These are phyloP conservation scores for Cryptococcus hybrid DNA, from an alignment of 1,284 basidiomycete species.

Conservation along the genomic window DNA sequence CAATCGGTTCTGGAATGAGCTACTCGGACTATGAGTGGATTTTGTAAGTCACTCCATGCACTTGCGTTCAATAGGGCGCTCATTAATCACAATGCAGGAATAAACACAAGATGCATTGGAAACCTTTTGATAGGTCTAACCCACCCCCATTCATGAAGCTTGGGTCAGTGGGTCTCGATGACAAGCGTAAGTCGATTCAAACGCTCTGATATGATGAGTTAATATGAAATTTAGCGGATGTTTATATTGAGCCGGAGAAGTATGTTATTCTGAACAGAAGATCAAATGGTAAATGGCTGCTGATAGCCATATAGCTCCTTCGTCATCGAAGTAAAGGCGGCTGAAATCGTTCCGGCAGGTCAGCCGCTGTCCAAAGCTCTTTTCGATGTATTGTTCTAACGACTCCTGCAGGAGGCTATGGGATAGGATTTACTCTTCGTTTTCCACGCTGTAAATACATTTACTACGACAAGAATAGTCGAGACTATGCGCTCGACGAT, in stretches of 20 bases:
- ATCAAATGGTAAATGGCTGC: neutral
- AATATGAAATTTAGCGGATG: constrained; percentile 39
- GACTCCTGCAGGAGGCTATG: constrained; percentile 41
- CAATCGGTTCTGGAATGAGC: constrained; percentile 81
- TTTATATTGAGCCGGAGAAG: constrained; percentile 50
- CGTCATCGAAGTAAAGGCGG: constrained; percentile 84
- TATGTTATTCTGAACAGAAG: constrained; percentile 13
- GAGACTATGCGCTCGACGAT: constrained; percentile 29
- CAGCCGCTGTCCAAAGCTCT: constrained; percentile 3
- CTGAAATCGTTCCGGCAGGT: constrained; percentile 77
- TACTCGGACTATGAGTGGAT: constrained; percentile 79
- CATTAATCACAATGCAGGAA: constrained; percentile 24
- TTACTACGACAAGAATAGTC: constrained; percentile 52
- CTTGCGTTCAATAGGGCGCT: neutral
- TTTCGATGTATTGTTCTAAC: too few species aligned
- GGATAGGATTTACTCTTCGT: constrained; percentile 57
- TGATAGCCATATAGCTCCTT: constrained; percentile 36
- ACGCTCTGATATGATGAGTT: neutral
- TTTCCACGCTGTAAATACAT: constrained; percentile 82
- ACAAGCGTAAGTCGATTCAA: constrained; percentile 42
- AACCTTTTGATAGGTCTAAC: constrained; percentile 42
- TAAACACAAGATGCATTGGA: constrained; percentile 46
- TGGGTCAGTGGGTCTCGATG: constrained; percentile 39
- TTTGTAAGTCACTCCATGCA: constrained; percentile 31
- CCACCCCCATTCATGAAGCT: constrained; percentile 44